Base-by-base conservation (phyloP, 192 early-diverging fungal genomes). In the Ambispora gerdemannii region DNA sequence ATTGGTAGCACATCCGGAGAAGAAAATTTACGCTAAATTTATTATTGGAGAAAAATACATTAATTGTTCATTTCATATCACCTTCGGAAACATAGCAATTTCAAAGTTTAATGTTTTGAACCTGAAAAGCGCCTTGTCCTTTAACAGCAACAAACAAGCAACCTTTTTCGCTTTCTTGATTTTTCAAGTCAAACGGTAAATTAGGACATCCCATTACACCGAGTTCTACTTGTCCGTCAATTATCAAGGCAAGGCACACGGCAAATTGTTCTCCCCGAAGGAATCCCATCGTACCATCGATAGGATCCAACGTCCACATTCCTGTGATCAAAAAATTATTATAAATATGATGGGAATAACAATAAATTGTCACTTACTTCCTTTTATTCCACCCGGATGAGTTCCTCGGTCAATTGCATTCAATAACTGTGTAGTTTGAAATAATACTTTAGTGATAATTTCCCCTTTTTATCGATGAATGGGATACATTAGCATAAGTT, bases 231-330 rank as follows among this genome's bases (percentile, higher is more conserved):
- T 88, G 73, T 22, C 96, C 95, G 75, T 97, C 90, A 1, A 91
- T 80, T 69, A 98, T 88, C 52, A 98, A 81, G 19, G 95, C 93
- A 31, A 99, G 82, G 72, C 96, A 97, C 2, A 99, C 95, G 0
- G 96, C 95, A 80, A 87, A 99, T 82, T 99, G 97, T 75, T 94
- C 95, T 63, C 96, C 95, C 56, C 97, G 86, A 76, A 99, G 78
- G 73, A 99, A 99, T 24, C 97, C 97, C 76, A 96, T 97, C 30
- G 97, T 99, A n/a, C 97, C 97, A 78, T 99, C 95, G 77, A 92
- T 87, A 11, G 91, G 91, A 74, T 93, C 91, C 38, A 93, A 82
- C n/a, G 90, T 88, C 91, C 91, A 93, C 82, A 80, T 79, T 74
- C 95, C 86, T 27, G 91, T 93, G 47, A 76, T 75, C 1, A 87